Conservation (phyloP, 129 eudicot species). For the Cynara cardunculus region DNA sequence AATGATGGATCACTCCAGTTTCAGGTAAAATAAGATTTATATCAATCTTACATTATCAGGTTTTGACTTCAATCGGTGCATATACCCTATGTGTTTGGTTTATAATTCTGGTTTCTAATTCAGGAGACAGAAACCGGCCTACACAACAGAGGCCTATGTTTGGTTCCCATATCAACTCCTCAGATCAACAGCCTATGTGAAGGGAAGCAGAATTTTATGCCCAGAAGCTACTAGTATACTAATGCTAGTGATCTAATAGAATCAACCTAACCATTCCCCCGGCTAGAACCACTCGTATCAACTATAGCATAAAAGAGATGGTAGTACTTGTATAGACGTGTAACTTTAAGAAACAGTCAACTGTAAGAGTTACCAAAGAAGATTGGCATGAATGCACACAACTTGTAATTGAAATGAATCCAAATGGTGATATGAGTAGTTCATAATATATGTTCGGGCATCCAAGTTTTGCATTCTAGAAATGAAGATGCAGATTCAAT, state of each 20-base stretch:
- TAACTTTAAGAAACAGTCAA: neutral
- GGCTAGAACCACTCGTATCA: neutral
- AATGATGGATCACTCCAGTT: conserved; percentile 5
- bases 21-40: conserved; percentile 17
- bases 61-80: neutral
- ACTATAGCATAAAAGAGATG: conserved; percentile 13
- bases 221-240: conserved; percentile 19
- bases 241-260: conserved; percentile 5
- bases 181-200: conserved; percentile 9
- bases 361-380: neutral
- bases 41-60: neutral
- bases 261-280: conserved; percentile 17
- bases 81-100: neutral
- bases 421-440: neutral
- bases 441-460: neutral
- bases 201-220: neutral
- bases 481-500: too few species aligned
- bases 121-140: conserved; percentile 25
- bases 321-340: conserved; percentile 29
- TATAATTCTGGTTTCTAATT: neutral
- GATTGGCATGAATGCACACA: neutral
- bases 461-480: too few species aligned
- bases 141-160: conserved; percentile 43
- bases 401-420: neutral
- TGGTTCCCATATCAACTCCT: conserved; percentile 46